Conservation (phyloP, 441 rosid genomes). For the Cnidoscolus chayamansa region DNA sequence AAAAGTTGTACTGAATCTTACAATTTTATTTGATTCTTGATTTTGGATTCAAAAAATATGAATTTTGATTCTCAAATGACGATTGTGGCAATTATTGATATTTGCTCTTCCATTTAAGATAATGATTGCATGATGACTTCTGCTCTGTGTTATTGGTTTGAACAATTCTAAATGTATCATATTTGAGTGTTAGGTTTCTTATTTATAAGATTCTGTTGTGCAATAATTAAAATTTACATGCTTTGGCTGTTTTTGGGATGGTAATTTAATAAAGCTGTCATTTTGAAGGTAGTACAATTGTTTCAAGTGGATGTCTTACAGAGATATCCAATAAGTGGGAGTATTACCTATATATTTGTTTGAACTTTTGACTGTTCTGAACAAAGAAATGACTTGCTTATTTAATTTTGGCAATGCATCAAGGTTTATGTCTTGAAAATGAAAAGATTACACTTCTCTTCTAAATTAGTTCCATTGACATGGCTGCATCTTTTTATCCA, state of each 20-base stretch:
- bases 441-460: background rate
- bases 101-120: too few species aligned
- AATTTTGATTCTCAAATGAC: too few species aligned
- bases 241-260: background rate
- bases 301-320: background rate
- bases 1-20: too few species aligned
- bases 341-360: background rate
- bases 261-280: background rate
- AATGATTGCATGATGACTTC: too few species aligned
- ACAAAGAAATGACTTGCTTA: background rate
- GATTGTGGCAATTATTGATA: too few species aligned
- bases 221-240: background rate
- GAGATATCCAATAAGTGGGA: background rate
- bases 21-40: too few species aligned
- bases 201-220: background rate
- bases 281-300: background rate
- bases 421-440: background rate
- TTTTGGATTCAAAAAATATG: too few species aligned
- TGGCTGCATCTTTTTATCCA: background rate
- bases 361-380: background rate
- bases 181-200: background rate
- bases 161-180: too few species aligned
- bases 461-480: constrained; percentile 3
- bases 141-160: too few species aligned
- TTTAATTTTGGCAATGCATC: background rate